phyloP scores from a whole-genome alignment of 192 early-diverging fungal species.

The Geranomyces variabilis region DNA sequence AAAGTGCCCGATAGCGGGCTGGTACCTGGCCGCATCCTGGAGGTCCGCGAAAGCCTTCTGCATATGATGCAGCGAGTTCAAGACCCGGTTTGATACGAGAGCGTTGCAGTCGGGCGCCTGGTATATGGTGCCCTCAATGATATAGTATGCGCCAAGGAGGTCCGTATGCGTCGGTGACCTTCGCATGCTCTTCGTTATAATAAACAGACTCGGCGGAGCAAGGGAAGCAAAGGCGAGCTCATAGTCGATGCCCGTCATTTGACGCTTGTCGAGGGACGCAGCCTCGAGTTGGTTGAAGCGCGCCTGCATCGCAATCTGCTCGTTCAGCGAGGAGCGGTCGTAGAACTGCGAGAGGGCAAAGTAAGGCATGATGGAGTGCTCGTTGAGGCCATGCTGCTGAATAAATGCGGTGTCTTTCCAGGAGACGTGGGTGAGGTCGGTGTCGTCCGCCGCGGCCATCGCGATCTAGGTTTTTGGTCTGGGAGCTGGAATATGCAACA shows the following conservation, averaged over 20 bases:
- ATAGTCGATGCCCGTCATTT: constrained; percentile 32
- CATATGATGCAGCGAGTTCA: constrained; percentile 46
- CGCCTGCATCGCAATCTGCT: constrained; percentile 53
- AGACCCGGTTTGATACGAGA: constrained; percentile 46
- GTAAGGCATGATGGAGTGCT: constrained; percentile 51
- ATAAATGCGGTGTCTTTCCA: constrained; percentile 59
- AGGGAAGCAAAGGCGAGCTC: constrained; percentile 9
- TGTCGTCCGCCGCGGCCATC: constrained; percentile 23
- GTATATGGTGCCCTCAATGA: constrained; percentile 58
- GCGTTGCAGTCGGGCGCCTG: constrained; percentile 52
- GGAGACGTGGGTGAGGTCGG: constrained; percentile 44
- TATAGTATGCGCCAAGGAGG: constrained; percentile 50
- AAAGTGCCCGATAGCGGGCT: constrained; percentile 42
- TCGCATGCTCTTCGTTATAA: constrained; percentile 43
- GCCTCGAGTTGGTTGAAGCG: constrained; percentile 49
- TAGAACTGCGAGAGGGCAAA: constrained; percentile 54
- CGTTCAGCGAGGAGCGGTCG: constrained; percentile 53
- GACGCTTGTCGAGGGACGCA: constrained; percentile 28
- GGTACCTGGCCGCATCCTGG: constrained; percentile 30
- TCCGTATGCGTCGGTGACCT: constrained; percentile 32
- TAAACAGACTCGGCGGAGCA: constrained; percentile 38
- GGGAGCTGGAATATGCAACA: no score
- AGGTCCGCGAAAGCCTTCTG: constrained; percentile 39
- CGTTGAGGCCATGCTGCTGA: constrained; percentile 48
- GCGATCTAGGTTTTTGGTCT: no score